Evolutionary conservation across 176 grass and related monocot genomes (phyloP).

Genomic region (Oryza nivara): DNA sequence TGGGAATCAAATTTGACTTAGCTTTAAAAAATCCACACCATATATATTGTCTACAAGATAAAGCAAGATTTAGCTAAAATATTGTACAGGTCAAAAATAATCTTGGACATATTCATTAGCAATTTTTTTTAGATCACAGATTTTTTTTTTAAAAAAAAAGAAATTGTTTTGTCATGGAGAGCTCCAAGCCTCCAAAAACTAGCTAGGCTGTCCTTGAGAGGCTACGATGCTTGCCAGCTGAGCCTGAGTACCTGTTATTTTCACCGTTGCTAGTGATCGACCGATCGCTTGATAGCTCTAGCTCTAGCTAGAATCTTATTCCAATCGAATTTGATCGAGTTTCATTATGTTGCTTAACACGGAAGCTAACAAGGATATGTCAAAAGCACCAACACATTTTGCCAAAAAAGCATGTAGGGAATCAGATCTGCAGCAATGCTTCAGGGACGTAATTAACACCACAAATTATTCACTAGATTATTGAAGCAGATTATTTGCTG

Average conservation of each 20-base stretch:
- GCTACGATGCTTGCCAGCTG: background rate
- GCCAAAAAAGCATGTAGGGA: too few species aligned
- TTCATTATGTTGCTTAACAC: background rate
- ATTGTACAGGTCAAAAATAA: background rate
- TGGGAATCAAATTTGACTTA: background rate
- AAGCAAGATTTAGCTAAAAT: background rate
- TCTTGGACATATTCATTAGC: background rate
- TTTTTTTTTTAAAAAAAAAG: background rate
- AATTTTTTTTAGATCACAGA: background rate
- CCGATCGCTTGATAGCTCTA: background rate
- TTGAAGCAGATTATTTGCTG: too few species aligned
- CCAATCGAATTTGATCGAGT: background rate
- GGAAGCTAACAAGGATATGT: background rate
- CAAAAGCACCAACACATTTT: background rate
- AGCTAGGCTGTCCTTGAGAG: background rate
- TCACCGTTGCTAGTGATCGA: background rate
- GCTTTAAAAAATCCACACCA: background rate
- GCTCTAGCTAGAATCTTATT: background rate
- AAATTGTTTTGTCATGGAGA: background rate
- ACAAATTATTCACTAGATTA: too few species aligned
- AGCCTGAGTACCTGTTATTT: background rate
- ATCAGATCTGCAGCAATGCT: background rate
- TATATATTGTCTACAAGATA: background rate
- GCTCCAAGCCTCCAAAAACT: too few species aligned
- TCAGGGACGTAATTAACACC: background rate